phyloP scores from a whole-genome alignment of 2,329 filamentous ascomycete species.

The Pseudomassariella vexata region DNA sequence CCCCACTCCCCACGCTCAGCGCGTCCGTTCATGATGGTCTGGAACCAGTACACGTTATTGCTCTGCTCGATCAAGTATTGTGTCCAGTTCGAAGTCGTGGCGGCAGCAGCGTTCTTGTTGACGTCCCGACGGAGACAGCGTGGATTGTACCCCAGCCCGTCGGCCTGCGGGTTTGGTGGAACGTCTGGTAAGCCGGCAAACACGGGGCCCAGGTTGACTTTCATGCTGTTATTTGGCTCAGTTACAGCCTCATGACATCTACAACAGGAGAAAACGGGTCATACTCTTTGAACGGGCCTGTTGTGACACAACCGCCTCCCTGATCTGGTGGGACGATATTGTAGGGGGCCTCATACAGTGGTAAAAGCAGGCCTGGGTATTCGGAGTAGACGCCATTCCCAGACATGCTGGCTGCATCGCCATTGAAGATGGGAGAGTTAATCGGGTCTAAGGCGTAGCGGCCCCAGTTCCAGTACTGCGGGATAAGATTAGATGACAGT shows the following conservation, averaged over 20 bases:
- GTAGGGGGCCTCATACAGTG: too few species aligned
- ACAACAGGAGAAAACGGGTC: not conserved
- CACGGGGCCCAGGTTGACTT: conserved; percentile 23
- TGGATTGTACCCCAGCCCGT: conserved; percentile 24
- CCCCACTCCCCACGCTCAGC: conserved; percentile 16
- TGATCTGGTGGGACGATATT: conserved; percentile 30
- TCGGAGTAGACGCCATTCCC: conserved; percentile 27
- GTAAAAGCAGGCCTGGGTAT: conserved; percentile 8
- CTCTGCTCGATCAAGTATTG: conserved; percentile 10
- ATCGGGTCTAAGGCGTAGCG: conserved; percentile 30
- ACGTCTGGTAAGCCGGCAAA: conserved; percentile 12
- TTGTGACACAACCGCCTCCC: conserved; percentile 43
- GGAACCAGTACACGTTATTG: conserved; percentile 25
- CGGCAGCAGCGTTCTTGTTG: conserved; percentile 14
- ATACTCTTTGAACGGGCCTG: conserved; percentile 31
- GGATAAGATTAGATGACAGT: not conserved
- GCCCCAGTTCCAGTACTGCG: conserved; percentile 38
- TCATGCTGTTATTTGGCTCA: conserved; percentile 14
- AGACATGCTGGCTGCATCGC: conserved; percentile 35
- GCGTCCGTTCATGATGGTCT: conserved; percentile 28
- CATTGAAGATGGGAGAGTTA: conserved; percentile 42
- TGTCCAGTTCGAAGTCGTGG: conserved; percentile 20
- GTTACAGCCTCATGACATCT: too few species aligned
- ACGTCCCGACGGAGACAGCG: conserved; percentile 25
- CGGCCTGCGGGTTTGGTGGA: conserved; percentile 8